Conservation (phyloP, 2,329 filamentous ascomycete species). For the Fusarium globosum region DNA sequence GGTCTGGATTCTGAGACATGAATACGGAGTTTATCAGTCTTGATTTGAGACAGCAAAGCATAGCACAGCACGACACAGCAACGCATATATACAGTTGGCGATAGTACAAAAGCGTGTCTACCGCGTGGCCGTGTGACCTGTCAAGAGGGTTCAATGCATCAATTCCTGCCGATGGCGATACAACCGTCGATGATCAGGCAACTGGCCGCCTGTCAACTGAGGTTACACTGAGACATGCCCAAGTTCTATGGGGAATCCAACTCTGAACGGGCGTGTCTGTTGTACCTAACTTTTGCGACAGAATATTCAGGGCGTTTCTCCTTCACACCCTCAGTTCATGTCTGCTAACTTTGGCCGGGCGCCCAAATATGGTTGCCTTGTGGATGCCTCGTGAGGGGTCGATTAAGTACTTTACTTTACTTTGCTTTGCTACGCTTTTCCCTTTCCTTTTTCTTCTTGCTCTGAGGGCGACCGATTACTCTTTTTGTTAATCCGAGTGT, state of each 20-base stretch:
- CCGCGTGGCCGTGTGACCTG: conserved; percentile 31
- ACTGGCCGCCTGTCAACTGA: conserved; percentile 17
- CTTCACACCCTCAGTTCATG: conserved; percentile 15
- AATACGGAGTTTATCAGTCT: not conserved
- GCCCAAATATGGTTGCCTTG: conserved; percentile 11
- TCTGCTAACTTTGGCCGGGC: conserved; percentile 16
- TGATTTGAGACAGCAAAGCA: not conserved
- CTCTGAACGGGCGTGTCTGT: not conserved
- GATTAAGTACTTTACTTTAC: not conserved
- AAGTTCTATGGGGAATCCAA: not conserved
- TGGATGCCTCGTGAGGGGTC: conserved; percentile 23
- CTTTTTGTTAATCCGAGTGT: not conserved
- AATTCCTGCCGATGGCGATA: not conserved
- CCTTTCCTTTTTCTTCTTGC: not conserved
- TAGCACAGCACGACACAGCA: not conserved
- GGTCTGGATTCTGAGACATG: not conserved
- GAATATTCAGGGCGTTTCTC: not conserved
- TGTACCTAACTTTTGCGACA: not conserved
- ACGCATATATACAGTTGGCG: not conserved
- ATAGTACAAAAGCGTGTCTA: not conserved
- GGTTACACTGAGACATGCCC: conserved; percentile 9
- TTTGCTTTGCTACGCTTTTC: not conserved
- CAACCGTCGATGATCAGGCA: conserved; percentile 15
- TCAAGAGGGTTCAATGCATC: not conserved
- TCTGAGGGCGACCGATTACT: not conserved